Evolutionary conservation across 1,284 basidiomycete species (phyloP).

Genomic region (Melampsora larici-populina): DNA sequence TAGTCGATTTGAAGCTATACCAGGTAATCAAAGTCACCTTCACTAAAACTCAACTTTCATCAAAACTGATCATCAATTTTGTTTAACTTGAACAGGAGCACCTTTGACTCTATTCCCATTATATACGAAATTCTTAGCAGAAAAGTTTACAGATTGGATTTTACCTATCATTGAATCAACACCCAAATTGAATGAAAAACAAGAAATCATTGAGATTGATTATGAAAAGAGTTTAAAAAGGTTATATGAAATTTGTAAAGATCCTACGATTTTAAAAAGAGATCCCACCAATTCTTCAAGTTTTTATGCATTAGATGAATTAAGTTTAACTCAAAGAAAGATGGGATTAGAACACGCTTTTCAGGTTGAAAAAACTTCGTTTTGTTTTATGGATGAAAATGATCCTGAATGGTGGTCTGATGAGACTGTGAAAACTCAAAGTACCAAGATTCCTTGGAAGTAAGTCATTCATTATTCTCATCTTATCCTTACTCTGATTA

Average conservation of each 20-base stretch:
- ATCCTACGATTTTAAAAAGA: background rate
- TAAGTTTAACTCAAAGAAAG: background rate
- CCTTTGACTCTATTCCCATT: background rate
- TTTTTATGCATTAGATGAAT: background rate
- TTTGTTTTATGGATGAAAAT: background rate
- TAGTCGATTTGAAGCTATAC: background rate
- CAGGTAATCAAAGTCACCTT: background rate
- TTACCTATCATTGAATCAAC: background rate
- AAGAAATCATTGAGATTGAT: background rate
- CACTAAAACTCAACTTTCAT: too few species aligned
- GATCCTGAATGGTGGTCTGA: background rate
- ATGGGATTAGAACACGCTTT: background rate
- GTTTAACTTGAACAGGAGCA: background rate
- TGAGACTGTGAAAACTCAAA: background rate
- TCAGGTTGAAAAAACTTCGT: background rate
- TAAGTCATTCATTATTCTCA: too few species aligned
- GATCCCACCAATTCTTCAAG: background rate
- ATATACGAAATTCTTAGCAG: background rate
- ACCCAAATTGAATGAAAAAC: background rate
- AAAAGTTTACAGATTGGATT: background rate
- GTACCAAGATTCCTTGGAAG: background rate
- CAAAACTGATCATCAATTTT: too few species aligned
- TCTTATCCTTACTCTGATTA: background rate
- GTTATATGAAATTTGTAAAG: background rate
- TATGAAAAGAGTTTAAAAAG: background rate